Percentiles rank a stretch among this genome's conserved stretches.
phyloP scores from a whole-genome alignment of 2,329 filamentous ascomycete species.

The Aspergillus alliaceus region DNA sequence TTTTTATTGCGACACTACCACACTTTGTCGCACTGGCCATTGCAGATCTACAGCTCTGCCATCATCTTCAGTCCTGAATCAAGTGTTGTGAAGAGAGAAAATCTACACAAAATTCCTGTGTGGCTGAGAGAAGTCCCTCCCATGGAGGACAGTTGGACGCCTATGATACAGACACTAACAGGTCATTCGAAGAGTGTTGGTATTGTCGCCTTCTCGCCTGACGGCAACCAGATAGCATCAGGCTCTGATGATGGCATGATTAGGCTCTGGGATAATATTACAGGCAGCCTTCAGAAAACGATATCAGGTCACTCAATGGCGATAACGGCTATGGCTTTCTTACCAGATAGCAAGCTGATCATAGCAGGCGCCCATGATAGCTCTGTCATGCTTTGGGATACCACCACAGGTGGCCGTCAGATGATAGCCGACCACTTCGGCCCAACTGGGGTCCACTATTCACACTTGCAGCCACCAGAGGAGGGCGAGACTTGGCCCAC shows the following conservation, averaged over 20 bases:
- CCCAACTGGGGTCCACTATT: no score
- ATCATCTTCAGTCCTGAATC: slow-evolving; percentile 18
- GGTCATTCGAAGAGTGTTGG: not conserved
- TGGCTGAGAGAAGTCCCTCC: slow-evolving; percentile 5
- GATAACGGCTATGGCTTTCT: not conserved
- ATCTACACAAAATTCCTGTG: slow-evolving; percentile 6
- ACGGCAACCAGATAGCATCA: slow-evolving; percentile 9
- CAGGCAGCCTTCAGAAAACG: slow-evolving; percentile 8
- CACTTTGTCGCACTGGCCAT: slow-evolving; percentile 10
- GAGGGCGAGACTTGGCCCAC: no score
- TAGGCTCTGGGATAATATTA: slow-evolving; percentile 3
- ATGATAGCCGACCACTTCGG: no score
- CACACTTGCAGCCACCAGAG: no score
- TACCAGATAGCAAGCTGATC: not conserved
- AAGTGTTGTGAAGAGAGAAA: slow-evolving; percentile 9
- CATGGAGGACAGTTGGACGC: slow-evolving; percentile 3
- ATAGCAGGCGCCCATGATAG: no score
- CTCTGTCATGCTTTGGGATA: no score
- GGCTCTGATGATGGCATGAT: not conserved
- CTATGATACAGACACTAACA: slow-evolving; percentile 8
- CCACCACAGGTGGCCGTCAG: no score
- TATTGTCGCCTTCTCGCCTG: slow-evolving; percentile 12
- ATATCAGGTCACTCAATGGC: not conserved
- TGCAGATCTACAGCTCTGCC: slow-evolving; percentile 18
- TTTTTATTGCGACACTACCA: slow-evolving; percentile 16